Percentiles rank a stretch among this genome's conserved stretches.
Conservation (phyloP, 2,329 filamentous ascomycete species). For the Ophiostoma pallidulum region DNA sequence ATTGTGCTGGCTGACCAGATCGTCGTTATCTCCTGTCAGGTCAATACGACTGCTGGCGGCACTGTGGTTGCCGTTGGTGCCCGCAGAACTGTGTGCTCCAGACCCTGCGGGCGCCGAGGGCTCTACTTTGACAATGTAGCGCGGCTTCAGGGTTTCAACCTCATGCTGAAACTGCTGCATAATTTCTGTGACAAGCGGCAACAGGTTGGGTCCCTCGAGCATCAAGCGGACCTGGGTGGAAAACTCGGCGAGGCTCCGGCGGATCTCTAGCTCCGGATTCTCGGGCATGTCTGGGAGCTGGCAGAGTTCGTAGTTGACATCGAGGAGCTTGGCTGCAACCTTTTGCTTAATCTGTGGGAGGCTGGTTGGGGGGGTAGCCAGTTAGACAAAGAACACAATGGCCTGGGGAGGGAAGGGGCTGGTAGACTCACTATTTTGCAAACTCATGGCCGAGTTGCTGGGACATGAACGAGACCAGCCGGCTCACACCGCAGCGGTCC, state of each 20-base stretch:
- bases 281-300: slow-evolving; percentile 56
- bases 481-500: slow-evolving; percentile 43
- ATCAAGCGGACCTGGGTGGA: slow-evolving; percentile 42
- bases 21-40: slow-evolving; percentile 28
- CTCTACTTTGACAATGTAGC: slow-evolving; percentile 30
- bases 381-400: too few relatives aligned
- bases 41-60: slow-evolving; percentile 21
- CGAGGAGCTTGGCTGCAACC: slow-evolving; percentile 36
- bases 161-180: slow-evolving; percentile 42
- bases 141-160: slow-evolving; percentile 37
- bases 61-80: neutral
- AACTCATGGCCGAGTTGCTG: slow-evolving; percentile 45
- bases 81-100: neutral
- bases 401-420: too few relatives aligned
- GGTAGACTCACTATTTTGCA: slow-evolving; percentile 34
- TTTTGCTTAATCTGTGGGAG: slow-evolving; percentile 39
- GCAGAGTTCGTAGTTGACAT: slow-evolving; percentile 45
- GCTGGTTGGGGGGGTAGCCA: slow-evolving; percentile 13
- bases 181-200: slow-evolving; percentile 34
- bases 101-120: neutral
- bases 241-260: slow-evolving; percentile 49
- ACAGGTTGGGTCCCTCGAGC: slow-evolving; percentile 38
- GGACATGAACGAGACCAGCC: slow-evolving; percentile 43
- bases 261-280: slow-evolving; percentile 59
- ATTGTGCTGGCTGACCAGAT: slow-evolving; percentile 22